phyloP scores from a whole-genome alignment of 306 rosid species.

The Quercus robur region DNA sequence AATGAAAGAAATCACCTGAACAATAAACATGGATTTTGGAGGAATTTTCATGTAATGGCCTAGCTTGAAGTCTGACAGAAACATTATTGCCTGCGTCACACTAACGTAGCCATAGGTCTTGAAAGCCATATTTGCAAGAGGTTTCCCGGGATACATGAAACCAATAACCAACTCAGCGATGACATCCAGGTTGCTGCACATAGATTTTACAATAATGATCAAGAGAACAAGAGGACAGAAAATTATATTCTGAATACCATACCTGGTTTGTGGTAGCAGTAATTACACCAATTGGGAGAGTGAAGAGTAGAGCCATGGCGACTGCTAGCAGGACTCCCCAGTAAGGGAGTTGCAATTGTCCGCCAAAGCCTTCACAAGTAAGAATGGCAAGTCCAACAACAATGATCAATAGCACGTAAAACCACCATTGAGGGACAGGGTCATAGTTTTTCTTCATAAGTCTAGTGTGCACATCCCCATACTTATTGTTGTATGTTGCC shows the following conservation, averaged over 20 bases:
- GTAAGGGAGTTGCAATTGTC: slow-evolving; percentile 84
- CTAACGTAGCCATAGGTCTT: slow-evolving; percentile 79
- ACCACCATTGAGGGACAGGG: slow-evolving; percentile 83
- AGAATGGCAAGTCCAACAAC: slow-evolving; percentile 39
- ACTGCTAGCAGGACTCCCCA: slow-evolving; percentile 71
- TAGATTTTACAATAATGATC: background rate
- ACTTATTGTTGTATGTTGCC: slow-evolving; percentile 8
- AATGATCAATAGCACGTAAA: slow-evolving; percentile 27
- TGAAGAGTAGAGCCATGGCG: slow-evolving; percentile 53
- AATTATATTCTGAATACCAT: background rate
- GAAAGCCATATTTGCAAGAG: slow-evolving; percentile 80
- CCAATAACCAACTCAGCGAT: slow-evolving; percentile 77
- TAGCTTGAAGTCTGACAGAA: slow-evolving; percentile 63
- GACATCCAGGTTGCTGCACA: slow-evolving; percentile 63
- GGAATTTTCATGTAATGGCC: slow-evolving; percentile 95
- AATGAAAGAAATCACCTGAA: slow-evolving; percentile 40
- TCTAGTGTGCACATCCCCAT: slow-evolving; percentile 65
- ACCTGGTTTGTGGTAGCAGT: slow-evolving; percentile 81
- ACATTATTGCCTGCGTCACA: slow-evolving; percentile 58
- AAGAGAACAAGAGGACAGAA: background rate
- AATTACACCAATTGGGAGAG: slow-evolving; percentile 71
- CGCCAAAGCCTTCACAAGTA: slow-evolving; percentile 63
- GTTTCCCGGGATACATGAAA: slow-evolving; percentile 65
- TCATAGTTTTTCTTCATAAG: slow-evolving; percentile 73
- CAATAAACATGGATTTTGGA: slow-evolving; percentile 67